These are phyloP conservation scores for Boletus barrowsii DNA, from an alignment of 768 basidiomycete species.

Conservation along the genomic window DNA sequence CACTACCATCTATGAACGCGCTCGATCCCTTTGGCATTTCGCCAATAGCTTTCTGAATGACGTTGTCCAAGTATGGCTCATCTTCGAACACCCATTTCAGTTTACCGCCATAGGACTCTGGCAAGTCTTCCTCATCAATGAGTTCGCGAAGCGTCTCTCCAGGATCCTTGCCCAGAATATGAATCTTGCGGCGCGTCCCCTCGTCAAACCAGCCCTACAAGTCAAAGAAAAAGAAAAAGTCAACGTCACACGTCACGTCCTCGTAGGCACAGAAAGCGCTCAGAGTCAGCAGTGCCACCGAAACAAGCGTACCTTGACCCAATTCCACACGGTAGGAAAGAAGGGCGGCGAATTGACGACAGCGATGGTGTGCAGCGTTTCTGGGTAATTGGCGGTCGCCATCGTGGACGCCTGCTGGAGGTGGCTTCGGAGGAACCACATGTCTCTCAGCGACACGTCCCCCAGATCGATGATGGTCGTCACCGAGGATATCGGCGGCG, in stretches of 20 bases:
- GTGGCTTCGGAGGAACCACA: slow-evolving; percentile 71
- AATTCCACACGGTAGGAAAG: slow-evolving; percentile 81
- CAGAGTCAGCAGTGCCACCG: neutral
- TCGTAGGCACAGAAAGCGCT: too few species aligned
- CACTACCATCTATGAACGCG: slow-evolving; percentile 45
- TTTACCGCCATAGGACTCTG: slow-evolving; percentile 69
- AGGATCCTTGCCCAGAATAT: slow-evolving; percentile 64
- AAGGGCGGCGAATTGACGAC: slow-evolving; percentile 80
- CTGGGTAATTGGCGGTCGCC: slow-evolving; percentile 80
- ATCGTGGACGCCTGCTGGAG: slow-evolving; percentile 73
- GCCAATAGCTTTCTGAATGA: slow-evolving; percentile 43
- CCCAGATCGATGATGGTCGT: slow-evolving; percentile 74
- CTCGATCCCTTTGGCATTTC: slow-evolving; percentile 56
- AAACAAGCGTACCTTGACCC: slow-evolving; percentile 60
- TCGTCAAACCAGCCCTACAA: slow-evolving; percentile 74
- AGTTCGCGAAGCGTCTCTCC: slow-evolving; percentile 50
- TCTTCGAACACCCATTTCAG: slow-evolving; percentile 70
- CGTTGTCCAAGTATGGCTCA: slow-evolving; percentile 61
- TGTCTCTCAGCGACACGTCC: slow-evolving; percentile 52
- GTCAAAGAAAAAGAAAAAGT: neutral
- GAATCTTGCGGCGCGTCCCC: slow-evolving; percentile 73
- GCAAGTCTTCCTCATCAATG: slow-evolving; percentile 50
- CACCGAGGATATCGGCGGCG: slow-evolving; percentile 59
- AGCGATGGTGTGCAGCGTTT: slow-evolving; percentile 64
- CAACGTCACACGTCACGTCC: neutral